Percentiles rank a stretch among this genome's conserved stretches.
phyloP scores from a whole-genome alignment of 495 filamentous ascomycete genomes.

The Aspergillus sclerotiicarbonarius region DNA sequence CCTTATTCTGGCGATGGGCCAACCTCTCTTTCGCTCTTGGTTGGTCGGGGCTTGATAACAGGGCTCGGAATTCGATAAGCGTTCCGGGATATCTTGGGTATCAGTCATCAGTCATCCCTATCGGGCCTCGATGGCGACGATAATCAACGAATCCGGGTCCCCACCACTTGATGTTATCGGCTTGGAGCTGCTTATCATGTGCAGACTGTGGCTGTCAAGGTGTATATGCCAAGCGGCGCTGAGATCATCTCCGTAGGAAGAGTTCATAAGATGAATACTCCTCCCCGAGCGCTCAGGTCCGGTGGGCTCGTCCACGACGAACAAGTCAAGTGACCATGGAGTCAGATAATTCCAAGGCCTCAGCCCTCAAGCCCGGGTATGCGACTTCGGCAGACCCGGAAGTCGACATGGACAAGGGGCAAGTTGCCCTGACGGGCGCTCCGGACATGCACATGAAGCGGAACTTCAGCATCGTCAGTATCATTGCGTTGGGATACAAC shows the following conservation, averaged over 20 bases:
- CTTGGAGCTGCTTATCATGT: background rate
- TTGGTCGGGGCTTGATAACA: slow-evolving; percentile 1
- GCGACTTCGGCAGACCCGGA: slow-evolving; percentile 2
- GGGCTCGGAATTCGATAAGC: slow-evolving; percentile 17
- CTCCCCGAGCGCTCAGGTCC: background rate
- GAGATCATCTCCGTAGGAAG: background rate
- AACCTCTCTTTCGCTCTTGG: background rate
- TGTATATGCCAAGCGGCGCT: background rate
- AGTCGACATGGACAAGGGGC: slow-evolving; percentile 21
- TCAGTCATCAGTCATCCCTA: slow-evolving; percentile 4
- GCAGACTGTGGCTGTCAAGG: background rate
- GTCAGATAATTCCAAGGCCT: slow-evolving; percentile 8
- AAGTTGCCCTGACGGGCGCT: slow-evolving; percentile 18
- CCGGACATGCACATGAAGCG: slow-evolving; percentile 21
- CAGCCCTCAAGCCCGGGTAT: slow-evolving; percentile 9
- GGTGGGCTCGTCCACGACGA: background rate
- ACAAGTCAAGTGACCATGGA: slow-evolving; percentile 11
- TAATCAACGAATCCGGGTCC: background rate
- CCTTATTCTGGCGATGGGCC: background rate
- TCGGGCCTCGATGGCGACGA: background rate
- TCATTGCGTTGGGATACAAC: slow-evolving; percentile 36
- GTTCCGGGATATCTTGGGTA: slow-evolving; percentile 11
- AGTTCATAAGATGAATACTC: background rate
- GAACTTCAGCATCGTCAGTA: slow-evolving; percentile 26
- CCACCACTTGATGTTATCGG: slow-evolving; percentile 1